Evolutionary conservation across 73 alveolate genomes (phyloP).

Genomic region (Paraurostyla sp.): DNA sequence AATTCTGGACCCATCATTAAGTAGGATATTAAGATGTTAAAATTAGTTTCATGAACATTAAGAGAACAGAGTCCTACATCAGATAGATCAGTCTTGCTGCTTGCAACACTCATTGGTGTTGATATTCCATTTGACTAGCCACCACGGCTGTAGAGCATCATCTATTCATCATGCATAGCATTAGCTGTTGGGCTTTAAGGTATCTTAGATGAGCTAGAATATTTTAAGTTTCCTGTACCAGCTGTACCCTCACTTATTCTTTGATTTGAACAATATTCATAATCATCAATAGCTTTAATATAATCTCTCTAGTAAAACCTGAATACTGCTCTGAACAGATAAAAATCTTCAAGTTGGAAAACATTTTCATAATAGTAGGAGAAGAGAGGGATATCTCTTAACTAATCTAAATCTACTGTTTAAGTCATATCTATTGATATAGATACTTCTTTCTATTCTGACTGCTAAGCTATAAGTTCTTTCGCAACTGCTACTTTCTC

Average conservation of each 20-base stretch:
- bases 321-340: conserved; percentile 56
- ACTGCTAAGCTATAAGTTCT: conserved; percentile 9
- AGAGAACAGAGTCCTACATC: conserved; percentile 69
- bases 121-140: conserved; percentile 3
- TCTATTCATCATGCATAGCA: neutral
- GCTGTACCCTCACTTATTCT: neutral
- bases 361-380: conserved; percentile 60
- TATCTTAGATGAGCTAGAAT: too few species aligned
- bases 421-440: conserved; percentile 10
- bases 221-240: too few species aligned
- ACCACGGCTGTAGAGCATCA: neutral
- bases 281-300: conserved; percentile 17
- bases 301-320: conserved; percentile 23
- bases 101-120: conserved; percentile 27
- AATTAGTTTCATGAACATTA: conserved; percentile 45
- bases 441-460: conserved; percentile 17
- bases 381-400: conserved; percentile 13
- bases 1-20: conserved; percentile 58
- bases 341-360: conserved; percentile 57
- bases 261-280: conserved; percentile 2
- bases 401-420: conserved; percentile 13
- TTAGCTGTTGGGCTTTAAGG: conserved; percentile 11
- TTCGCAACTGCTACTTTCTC: conserved; percentile 64
- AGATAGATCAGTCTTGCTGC: conserved; percentile 63
- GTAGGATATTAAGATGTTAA: conserved; percentile 36